Evolutionary conservation across 176 grass and related monocot species (phyloP), one percentile per base, ranked within the genome.

Genomic region (Musa itinerans): DNA sequence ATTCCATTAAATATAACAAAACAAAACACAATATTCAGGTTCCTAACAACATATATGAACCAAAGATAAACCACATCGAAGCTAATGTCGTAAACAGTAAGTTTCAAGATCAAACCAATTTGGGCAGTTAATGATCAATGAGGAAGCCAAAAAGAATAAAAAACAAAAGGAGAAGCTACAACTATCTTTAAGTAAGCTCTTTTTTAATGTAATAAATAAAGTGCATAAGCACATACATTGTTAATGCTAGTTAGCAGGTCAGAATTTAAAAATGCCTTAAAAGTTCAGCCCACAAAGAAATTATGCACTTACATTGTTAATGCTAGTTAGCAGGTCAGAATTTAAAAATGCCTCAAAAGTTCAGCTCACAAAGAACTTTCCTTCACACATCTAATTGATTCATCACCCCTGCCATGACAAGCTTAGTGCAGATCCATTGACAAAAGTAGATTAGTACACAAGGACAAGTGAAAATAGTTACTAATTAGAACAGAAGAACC

Each of bases 361-460:
- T 74, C 74, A 80, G 87, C n/a, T 78, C 81, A 80, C 74, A 49
- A 78, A 50, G 22, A 51, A 29, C 29, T 61, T 52, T 0, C 19
- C 69, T 65, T 89, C 68, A 14, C 81, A 81, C 88, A 90, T 89
- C 88, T 86, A 89, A 86, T 75, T 68, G 78, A 76, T 86, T 90
- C 87, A 86, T 86, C 88, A 89, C 9, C 10, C 43, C 73, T 73
- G 29, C 65, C 80, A 29, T 29, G 27, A 50, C 2, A 62, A 63
- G 54, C 11, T 16, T 43, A 64, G 59, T 10, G 43, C 9, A 65
- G 24, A 59, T 1, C 11, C 12, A 54, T 3, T 5, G 2, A 5
- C 43, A 3, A 13, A 23, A 25, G 21, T 23, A 4, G 0, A 50
- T 6, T 2, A 11, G 2, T 17, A 0, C 0, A 50, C 0, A 27